Evolutionary conservation across 2,329 filamentous ascomycete genomes (phyloP), one percentile per base, ranked within the genome.

Genomic region (Colletotrichum caudatum): DNA sequence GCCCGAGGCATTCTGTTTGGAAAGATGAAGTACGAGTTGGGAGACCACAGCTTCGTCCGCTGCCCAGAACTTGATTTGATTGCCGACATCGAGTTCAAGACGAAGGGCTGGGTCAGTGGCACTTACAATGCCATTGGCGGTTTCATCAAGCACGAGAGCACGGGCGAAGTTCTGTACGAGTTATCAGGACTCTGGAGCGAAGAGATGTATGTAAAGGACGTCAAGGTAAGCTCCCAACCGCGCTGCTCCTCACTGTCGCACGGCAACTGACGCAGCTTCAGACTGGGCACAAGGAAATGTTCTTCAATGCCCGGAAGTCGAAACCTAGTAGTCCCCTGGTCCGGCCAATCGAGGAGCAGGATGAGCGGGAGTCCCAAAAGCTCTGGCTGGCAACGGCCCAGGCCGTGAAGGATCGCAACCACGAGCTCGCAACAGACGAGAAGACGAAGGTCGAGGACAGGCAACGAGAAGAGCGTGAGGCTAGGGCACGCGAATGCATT

Each of bases 11-110:
- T 99, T 72, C 86, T 99, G 11, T 98, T 99, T 78, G 96, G 96
- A 59, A 98, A 98, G 82, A 98, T 99, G 96, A 98, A 98, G 82
- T 99, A 98, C 82, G 96, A 99, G 84, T 90, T 99, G 9, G 96
- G 95, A 74, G 95, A 98, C 80, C 95, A 97, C 84, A 97, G 95
- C 80, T 94, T 94, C 77, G 93, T 99, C 26, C 89, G 92, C 75
- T 98, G 96, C 80, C 94, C 95, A 0, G 95, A 98, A 80, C 89
- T 94, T 23, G 92, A 94, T 69, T 86, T 99, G 23, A 89, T 91
- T 35, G 95, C 94, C 72, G 95, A 99, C 79, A 91, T 99, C 73
- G 96, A 99, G 75, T 99, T 99, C 88, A 98, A 98, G 84, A 97
- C 94, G 64, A 98, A 98, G 82, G 96, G 96, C 6, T 99, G 97